These are phyloP conservation scores for Senecio squalidus DNA, from an alignment of 140 eudicot genomes.

Conservation along the genomic window DNA sequence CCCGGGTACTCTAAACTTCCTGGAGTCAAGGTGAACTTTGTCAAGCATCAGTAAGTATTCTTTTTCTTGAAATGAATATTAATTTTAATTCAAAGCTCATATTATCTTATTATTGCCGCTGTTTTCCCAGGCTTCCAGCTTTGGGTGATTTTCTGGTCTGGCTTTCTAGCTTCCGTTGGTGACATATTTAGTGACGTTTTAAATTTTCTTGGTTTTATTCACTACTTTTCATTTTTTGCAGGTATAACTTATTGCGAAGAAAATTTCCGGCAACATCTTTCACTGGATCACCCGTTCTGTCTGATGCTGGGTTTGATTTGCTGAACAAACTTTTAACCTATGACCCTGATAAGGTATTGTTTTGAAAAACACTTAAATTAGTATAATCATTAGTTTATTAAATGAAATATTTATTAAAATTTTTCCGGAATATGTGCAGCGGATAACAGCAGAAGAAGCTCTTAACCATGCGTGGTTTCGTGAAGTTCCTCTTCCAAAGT, in stretches of 20 bases:
- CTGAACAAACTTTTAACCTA: slow-evolving; percentile 77
- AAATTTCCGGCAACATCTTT: slow-evolving; percentile 94
- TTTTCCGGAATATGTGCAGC: slow-evolving; percentile 32
- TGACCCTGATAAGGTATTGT: slow-evolving; percentile 81
- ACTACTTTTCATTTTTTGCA: slow-evolving; percentile 39
- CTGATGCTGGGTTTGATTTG: slow-evolving; percentile 97
- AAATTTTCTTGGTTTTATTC: slow-evolving; percentile 40
- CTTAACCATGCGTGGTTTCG: slow-evolving; percentile 90
- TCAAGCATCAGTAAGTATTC: slow-evolving; percentile 82
- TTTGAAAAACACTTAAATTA: not conserved
- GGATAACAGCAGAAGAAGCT: slow-evolving; percentile 90
- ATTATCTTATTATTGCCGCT: slow-evolving; percentile 57
- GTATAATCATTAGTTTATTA: not conserved
- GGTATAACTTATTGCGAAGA: slow-evolving; percentile 77
- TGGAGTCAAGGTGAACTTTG: slow-evolving; percentile 82
- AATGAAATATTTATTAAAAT: not conserved
- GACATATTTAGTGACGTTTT: slow-evolving; percentile 34
- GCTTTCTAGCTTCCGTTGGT: slow-evolving; percentile 84
- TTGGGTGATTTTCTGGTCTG: slow-evolving; percentile 99
- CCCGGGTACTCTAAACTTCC: slow-evolving; percentile 87
- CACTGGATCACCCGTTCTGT: slow-evolving; percentile 83
- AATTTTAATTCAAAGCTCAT: slow-evolving; percentile 23
- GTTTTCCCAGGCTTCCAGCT: slow-evolving; percentile 99
- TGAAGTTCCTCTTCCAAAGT: slow-evolving; percentile 96
- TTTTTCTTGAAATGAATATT: slow-evolving; percentile 14